A percentile compares a stretch with the other conserved stretches of the same genome.
phyloP scores from a whole-genome alignment of 2,329 filamentous ascomycete genomes.

The Cephalotrichum gorgonifer region DNA sequence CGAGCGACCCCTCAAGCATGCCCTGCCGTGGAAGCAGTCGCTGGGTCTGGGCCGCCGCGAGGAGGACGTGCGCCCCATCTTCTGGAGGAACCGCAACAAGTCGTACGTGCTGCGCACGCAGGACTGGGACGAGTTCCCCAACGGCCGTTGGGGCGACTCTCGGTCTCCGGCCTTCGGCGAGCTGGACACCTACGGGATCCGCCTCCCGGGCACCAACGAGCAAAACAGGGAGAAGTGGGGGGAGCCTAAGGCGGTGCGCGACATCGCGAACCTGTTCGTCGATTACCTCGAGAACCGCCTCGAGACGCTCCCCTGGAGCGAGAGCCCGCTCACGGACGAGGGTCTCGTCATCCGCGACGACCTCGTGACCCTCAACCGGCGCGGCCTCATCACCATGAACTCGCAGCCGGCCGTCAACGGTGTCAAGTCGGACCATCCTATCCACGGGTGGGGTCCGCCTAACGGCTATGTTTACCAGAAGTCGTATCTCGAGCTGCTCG shows the following conservation, averaged over 20 bases:
- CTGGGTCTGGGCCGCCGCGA: constrained; percentile 78
- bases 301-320: constrained; percentile 85
- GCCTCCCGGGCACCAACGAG: constrained; percentile 88
- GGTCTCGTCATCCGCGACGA: constrained; percentile 67
- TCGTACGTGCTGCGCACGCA: constrained; percentile 93
- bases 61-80: constrained; percentile 94
- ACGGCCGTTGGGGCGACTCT: constrained; percentile 96
- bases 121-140: constrained; percentile 98
- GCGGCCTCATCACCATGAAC: constrained; percentile 90
- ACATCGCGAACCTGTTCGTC: constrained; percentile 76
- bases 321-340: constrained; percentile 74
- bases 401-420: constrained; percentile 93
- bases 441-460: constrained; percentile 88
- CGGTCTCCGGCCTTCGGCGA: constrained; percentile 94
- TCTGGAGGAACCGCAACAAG: constrained; percentile 96
- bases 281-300: constrained; percentile 74
- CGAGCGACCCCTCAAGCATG: constrained; percentile 61
- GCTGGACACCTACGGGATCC: constrained; percentile 87
- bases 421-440: constrained; percentile 72
- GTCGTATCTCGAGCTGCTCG: constrained; percentile 85
- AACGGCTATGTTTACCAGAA: constrained; percentile 99
- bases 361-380: constrained; percentile 71
- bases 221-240: constrained; percentile 95
- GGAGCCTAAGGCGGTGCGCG: constrained; percentile 65
- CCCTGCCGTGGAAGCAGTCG: constrained; percentile 94